Evolutionary conservation across 2,329 filamentous ascomycete genomes (phyloP).

Genomic region (Fusarium udum): DNA sequence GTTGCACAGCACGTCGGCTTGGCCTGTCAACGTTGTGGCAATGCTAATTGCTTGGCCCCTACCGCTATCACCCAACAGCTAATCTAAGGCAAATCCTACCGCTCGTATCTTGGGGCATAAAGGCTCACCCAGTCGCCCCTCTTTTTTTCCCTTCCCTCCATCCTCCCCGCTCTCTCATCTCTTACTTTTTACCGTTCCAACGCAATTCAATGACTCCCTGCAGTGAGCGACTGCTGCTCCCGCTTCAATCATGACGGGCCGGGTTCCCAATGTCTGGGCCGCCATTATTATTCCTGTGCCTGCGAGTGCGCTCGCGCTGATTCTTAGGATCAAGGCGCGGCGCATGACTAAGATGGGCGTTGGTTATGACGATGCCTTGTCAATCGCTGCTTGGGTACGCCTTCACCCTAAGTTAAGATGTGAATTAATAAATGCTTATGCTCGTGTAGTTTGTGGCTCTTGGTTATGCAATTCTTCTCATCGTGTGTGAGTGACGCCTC

Average conservation of each 20-base stretch:
- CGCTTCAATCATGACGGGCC: slow-evolving; percentile 20
- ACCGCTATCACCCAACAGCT: background rate
- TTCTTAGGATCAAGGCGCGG: slow-evolving; percentile 30
- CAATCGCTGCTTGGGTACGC: slow-evolving; percentile 31
- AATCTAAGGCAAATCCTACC: background rate
- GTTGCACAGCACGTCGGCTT: background rate
- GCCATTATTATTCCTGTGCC: slow-evolving; percentile 33
- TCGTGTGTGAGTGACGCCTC: slow-evolving; percentile 20
- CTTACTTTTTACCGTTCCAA: background rate
- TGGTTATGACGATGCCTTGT: slow-evolving; percentile 32
- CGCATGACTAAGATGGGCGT: slow-evolving; percentile 37
- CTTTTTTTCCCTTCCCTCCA: background rate
- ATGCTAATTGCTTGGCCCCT: background rate
- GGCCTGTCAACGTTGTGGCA: slow-evolving; percentile 2
- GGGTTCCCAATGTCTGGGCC: slow-evolving; percentile 36
- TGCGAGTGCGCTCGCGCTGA: slow-evolving; percentile 26
- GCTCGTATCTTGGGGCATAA: background rate
- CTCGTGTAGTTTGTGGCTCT: slow-evolving; percentile 24
- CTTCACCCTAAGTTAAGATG: background rate
- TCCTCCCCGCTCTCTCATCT: background rate
- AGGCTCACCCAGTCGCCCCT: background rate
- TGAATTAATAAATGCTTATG: background rate
- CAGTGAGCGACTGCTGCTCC: background rate
- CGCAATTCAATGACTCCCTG: slow-evolving; percentile 11
- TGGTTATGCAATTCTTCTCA: slow-evolving; percentile 19